A percentile compares a stretch with the other conserved stretches of the same genome.
phyloP scores from a whole-genome alignment of 2,329 filamentous ascomycete species.

The Pestalotiopsis sp. region DNA sequence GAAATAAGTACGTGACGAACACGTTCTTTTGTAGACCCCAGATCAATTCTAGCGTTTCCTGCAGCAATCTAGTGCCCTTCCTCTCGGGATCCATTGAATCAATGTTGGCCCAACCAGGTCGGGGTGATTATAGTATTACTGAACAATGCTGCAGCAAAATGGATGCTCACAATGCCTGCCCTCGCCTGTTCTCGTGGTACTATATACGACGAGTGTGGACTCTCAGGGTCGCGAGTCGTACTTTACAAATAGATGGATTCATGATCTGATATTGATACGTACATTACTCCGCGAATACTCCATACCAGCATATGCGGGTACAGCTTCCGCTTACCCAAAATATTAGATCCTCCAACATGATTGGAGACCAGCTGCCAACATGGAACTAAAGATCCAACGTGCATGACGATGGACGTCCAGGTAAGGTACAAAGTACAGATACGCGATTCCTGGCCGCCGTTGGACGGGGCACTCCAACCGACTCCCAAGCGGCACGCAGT shows the following conservation, averaged over 20 bases:
- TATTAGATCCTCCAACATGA: too few relatives aligned
- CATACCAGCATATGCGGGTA: too few relatives aligned
- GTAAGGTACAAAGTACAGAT: too few relatives aligned
- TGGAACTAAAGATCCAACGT: too few relatives aligned
- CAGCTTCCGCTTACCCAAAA: too few relatives aligned
- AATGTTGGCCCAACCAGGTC: not conserved
- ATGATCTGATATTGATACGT: too few relatives aligned
- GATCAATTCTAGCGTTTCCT: not conserved
- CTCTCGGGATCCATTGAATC: not conserved
- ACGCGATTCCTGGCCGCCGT: not conserved
- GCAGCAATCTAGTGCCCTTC: not conserved
- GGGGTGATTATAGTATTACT: not conserved
- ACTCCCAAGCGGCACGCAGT: not conserved
- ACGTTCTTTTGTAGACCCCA: not conserved
- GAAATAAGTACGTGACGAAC: not conserved
- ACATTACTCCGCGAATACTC: too few relatives aligned
- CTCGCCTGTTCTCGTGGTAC: not conserved
- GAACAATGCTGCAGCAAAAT: not conserved
- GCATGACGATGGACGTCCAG: too few relatives aligned
- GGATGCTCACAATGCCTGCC: not conserved
- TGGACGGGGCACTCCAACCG: not conserved
- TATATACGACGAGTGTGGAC: not conserved
- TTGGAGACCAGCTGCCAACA: too few relatives aligned
- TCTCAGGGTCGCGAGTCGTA: not conserved
- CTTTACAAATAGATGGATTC: not conserved